Evolutionary conservation across 306 rosid genomes (phyloP), one percentile per base, ranked within the genome.

Genomic region (Vigna radiata): DNA sequence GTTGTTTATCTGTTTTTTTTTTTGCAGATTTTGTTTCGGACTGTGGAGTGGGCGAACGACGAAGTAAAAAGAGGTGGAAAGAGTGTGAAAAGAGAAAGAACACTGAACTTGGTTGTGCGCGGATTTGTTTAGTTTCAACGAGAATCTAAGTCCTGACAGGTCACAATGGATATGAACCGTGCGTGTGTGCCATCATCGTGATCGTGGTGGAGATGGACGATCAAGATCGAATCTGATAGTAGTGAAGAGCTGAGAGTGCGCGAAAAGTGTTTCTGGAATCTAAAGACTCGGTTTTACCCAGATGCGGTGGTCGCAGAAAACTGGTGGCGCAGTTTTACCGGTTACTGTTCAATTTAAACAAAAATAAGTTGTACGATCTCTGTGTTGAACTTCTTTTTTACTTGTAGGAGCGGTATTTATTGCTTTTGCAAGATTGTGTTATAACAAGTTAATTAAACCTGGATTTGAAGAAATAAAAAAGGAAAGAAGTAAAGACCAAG

Each of bases 241-340:
- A 9, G 53, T 41, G 23, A 56, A 18, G 25, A 67, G 60, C 37
- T 23, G 49, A 29, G 83, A 47, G 31, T 31, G 15, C 13, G 13
- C 3, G 63, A 46, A 58, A 48, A 61, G 65, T 14, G 25, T 21
- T 27, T 53, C 18, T 18, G 74, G 70, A 80, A 73, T 48, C 52
- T 17, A 17, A 19, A 7, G 79, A 62, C 50, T 14, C 19, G 36
- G 43, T 29, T 54, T 65, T 80, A 43, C 53, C 63, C 46, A 43
- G 4, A 27, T 4, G 67, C 55, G 39, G 67, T 75, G 84, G 77
- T 46, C 41, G 21, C 19, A 13, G 25, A 62, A 75, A 75, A 75
- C 79, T 5, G 4, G 63, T 33, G 79, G 79, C 79, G 72, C 79
- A 50, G 68, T 63, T 75, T 73, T 47, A 61, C 79, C 47, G 39